Base-by-base conservation (phyloP, 768 basidiomycete species). In the Leccinum arenicola region DNA sequence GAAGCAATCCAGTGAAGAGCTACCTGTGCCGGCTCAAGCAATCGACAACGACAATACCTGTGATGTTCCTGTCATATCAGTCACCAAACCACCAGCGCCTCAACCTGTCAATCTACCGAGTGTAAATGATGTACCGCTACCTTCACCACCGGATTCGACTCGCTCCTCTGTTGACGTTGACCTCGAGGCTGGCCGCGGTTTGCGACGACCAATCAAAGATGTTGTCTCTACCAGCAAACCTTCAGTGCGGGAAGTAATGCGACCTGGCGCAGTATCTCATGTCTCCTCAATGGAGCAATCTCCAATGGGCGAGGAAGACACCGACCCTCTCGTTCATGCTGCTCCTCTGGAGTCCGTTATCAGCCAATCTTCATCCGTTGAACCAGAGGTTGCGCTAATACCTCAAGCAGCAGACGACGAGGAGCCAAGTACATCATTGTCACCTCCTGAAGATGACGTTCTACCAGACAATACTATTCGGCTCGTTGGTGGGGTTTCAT, bases 31-130 rank as follows among this genome's bases (percentile, higher is more conserved):
- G 48, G 56, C 69, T 57, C 66, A 70, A 53, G 64, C 68, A 25
- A 64, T 71, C 36, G 61, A 67, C 56, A n/a, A 21, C 49, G 50
- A 57, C 48, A 21, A 21, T 21, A 53, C 68, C 43, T 60, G 64
- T 2, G 50, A 72, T 58, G 56, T 85, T 54, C 86, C 87, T 25
- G 78, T 75, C 14, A 84, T 87, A 55, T 82, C 85, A 21, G 74
- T 89, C 57, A 85, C 87, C 33, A 90, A 85, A 74, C 80, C 86
- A 9, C 89, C 90, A 2, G 84, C 82, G 0, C 91, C 91, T 14
- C 72, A 77, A 55, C 90, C 90, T 50, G 83, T 93, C 12, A 79
- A 81, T 55, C 75, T 93, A 19, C 91, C 91, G 1, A 88, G 84
- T 17, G 76, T 78, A 25, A 79, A 77, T 38, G 87, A 88, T 64